Conservation (phyloP, 257 asterid species). For the Primulina huaijiensis region DNA sequence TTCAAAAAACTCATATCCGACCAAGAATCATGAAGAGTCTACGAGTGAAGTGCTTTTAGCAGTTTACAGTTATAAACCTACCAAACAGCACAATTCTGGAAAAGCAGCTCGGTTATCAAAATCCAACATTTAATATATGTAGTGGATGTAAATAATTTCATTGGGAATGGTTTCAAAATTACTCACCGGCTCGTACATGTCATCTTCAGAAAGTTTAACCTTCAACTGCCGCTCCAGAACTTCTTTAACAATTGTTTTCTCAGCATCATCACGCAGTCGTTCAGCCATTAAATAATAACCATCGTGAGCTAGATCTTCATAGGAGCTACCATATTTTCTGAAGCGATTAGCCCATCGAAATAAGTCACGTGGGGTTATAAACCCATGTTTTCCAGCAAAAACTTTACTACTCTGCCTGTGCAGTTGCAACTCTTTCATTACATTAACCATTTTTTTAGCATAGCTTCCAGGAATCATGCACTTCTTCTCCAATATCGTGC, state of each 20-base stretch:
- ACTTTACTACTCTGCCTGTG: constrained; percentile 84
- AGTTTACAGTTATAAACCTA: not conserved
- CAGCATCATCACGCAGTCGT: constrained; percentile 77
- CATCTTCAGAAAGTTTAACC: constrained; percentile 47
- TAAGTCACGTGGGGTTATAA: constrained; percentile 94
- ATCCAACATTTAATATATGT: not conserved
- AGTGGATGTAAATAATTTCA: not conserved
- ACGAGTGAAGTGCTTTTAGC: not conserved
- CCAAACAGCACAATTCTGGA: not conserved
- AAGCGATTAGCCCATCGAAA: constrained; percentile 94
- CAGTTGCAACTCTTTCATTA: constrained; percentile 90
- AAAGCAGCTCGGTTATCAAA: not conserved
- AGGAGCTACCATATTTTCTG: constrained; percentile 45
- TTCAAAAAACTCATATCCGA: not conserved
- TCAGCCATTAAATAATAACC: constrained; percentile 92
- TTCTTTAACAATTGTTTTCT: constrained; percentile 62
- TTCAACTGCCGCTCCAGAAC: constrained; percentile 60
- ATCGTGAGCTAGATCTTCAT: constrained; percentile 79
- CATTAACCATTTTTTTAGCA: constrained; percentile 76
- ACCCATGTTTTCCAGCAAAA: constrained; percentile 98
- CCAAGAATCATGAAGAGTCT: not conserved
- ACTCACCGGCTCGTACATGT: constrained; percentile 68
- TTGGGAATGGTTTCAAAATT: constrained; percentile 12
- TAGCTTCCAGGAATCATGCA: constrained; percentile 64
- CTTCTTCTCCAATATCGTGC: constrained; percentile 63